These are phyloP conservation scores for Nakazawaea siamensis DNA, from an alignment of 805 yeast genomes.

Conservation along the genomic window DNA sequence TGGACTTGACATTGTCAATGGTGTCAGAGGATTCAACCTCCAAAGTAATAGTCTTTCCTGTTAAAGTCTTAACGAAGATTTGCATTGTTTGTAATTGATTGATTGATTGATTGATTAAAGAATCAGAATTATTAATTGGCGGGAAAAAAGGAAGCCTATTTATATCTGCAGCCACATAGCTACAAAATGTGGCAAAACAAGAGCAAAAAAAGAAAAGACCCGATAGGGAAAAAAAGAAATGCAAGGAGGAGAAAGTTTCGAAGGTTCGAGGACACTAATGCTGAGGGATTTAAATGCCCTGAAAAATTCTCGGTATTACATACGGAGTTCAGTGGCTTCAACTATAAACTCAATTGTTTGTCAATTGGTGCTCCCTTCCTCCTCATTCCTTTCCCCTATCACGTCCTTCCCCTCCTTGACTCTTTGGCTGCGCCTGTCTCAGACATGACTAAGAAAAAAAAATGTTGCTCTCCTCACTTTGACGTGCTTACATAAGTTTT, in stretches of 20 bases:
- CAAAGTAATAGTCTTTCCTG: conserved; percentile 92
- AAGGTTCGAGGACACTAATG: too few relatives aligned
- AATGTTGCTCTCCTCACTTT: too few relatives aligned
- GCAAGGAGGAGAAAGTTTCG: conserved; percentile 1
- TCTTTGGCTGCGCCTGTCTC: too few relatives aligned
- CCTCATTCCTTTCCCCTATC: too few relatives aligned
- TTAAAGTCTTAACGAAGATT: conserved; percentile 98
- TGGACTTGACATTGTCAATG: conserved; percentile 33
- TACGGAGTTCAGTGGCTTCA: too few relatives aligned
- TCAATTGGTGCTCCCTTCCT: too few relatives aligned
- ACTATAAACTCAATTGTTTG: too few relatives aligned
- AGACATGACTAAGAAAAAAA: too few relatives aligned
- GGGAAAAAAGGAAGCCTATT: conserved; percentile 1
- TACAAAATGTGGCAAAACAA: background rate
- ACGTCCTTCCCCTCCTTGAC: too few relatives aligned
- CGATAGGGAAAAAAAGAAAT: background rate
- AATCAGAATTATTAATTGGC: background rate
- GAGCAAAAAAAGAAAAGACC: conserved; percentile 1
- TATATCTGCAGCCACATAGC: background rate
- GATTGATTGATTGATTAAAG: conserved; percentile 3
- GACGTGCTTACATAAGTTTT: too few relatives aligned
- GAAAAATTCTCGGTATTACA: too few relatives aligned
- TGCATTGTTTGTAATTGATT: conserved; percentile 45
- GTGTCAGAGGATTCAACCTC: conserved; percentile 44
- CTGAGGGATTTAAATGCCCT: too few relatives aligned